phyloP scores from a whole-genome alignment of 208 protist genomes.

The Naegleria fowleri region DNA sequence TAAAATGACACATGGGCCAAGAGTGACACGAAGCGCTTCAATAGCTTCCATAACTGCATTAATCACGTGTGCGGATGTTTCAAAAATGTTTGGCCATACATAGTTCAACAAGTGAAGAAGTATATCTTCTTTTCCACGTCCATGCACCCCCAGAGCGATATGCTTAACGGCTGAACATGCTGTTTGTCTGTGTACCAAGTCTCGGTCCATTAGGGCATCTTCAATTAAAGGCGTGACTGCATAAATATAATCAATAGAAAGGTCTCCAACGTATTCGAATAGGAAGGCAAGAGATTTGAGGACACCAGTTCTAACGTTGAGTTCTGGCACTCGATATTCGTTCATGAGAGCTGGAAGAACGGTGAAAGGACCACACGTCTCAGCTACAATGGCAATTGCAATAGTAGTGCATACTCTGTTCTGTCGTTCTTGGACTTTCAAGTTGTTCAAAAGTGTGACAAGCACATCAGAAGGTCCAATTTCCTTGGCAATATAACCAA shows the following conservation, averaged over 20 bases:
- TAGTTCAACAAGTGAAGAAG: conserved; percentile 97
- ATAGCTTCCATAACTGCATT: conserved; percentile 96
- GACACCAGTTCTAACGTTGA: conserved; percentile 94
- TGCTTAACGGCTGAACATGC: conserved; percentile 93
- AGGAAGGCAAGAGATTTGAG: conserved; percentile 98
- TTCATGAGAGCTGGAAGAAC: conserved; percentile 98
- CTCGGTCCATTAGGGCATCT: conserved; percentile 96
- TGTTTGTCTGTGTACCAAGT: conserved; percentile 96
- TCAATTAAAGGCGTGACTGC: conserved; percentile 92
- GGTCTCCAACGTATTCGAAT: conserved; percentile 97
- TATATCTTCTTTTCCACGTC: conserved; percentile 81
- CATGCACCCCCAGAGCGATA: conserved; percentile 73
- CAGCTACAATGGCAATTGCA: conserved; percentile 97
- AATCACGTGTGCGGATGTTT: conserved; percentile 94
- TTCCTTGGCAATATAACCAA: conserved; percentile 97
- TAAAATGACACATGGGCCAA: conserved; percentile 85
- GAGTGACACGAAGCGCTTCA: conserved; percentile 84
- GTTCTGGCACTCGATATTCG: conserved; percentile 97
- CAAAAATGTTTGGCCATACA: conserved; percentile 99
- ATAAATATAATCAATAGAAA: conserved; percentile 97
- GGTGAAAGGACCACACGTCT: conserved; percentile 95
- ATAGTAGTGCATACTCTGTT: conserved; percentile 99
- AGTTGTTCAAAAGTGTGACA: conserved; percentile 96
- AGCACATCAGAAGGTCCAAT: conserved; percentile 98
- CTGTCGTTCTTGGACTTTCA: conserved; percentile 96